Evolutionary conservation across 257 asterid genomes (phyloP), one percentile per base, ranked within the genome.

Genomic region (Nicotiana paniculata): DNA sequence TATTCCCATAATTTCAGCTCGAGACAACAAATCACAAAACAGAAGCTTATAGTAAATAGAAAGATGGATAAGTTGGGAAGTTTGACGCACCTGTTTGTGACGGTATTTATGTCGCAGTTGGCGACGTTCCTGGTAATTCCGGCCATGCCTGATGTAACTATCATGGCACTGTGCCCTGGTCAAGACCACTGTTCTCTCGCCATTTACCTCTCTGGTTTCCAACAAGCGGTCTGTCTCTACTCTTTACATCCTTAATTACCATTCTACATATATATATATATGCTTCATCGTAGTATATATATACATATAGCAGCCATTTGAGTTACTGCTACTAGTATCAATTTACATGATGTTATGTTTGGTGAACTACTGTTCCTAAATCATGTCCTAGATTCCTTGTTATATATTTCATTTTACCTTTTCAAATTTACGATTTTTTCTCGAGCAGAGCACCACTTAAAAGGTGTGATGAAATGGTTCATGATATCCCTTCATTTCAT

Each of bases 171-270:
- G 3, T 91, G 94, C 62, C 93, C 90, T 18, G 89, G 89, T 3
- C 65, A 91, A 82, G 93, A 91, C 28, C 87, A 88, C 69, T 89
- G 94, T 81, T 89, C 94, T 3, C 89, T 89, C 74, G 90, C 90
- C 80, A 91, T 91, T 87, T 89, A 88, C 63, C 90, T 91, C 5
- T 43, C 90, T 0, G 89, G 88, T 30, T 79, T 88, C 33, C 93
- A 91, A 77, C 93, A 89, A 51, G 94, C 89, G 85, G 92, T 90
- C 84, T 3, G 83, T 51, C 6, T 39, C 16, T 26, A 15, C 39
- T 64, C 70, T 64, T 64, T 28, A 26, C 37, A 26, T 57, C 26
- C 9, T 57, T 53, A 21, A 21, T 21, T 21, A 57, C 15, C 11
- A 62, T 18, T 21, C 13, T 24, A 61, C 12, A 53, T 53, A 28